These are phyloP conservation scores for Chlorencoelia australis DNA, from an alignment of 2,329 filamentous ascomycete genomes.

Conservation along the genomic window DNA sequence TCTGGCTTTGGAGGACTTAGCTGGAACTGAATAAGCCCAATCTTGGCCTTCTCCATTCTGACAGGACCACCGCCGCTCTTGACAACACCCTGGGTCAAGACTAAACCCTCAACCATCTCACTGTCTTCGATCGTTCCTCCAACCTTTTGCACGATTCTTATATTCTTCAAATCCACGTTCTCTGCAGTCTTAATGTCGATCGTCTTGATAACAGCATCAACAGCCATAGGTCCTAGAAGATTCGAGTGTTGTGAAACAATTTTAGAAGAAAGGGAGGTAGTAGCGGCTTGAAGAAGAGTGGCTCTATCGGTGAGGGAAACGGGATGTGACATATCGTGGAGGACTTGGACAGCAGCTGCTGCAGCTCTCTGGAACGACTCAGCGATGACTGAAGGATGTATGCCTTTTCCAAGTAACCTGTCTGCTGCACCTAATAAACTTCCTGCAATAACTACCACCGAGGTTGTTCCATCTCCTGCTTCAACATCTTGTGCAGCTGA, in stretches of 20 bases:
- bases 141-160: slow-evolving; percentile 93
- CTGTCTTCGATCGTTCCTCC: slow-evolving; percentile 98
- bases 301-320: slow-evolving; percentile 81
- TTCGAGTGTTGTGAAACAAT: slow-evolving; percentile 97
- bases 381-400: slow-evolving; percentile 95
- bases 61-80: slow-evolving; percentile 87
- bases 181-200: slow-evolving; percentile 94
- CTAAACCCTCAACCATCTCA: slow-evolving; percentile 90
- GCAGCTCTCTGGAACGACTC: slow-evolving; percentile 96
- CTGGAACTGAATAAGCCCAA: slow-evolving; percentile 97
- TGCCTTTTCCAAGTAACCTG: slow-evolving; percentile 79
- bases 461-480: slow-evolving; percentile 95
- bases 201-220: slow-evolving; percentile 89
- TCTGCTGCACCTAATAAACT: slow-evolving; percentile 91
- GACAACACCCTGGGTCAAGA: slow-evolving; percentile 83
- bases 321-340: slow-evolving; percentile 92
- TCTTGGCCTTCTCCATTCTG: slow-evolving; percentile 94
- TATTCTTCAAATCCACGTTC: slow-evolving; percentile 94
- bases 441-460: slow-evolving; percentile 94
- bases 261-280: slow-evolving; percentile 94
- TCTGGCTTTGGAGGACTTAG: slow-evolving; percentile 96
- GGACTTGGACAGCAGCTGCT: slow-evolving; percentile 74
- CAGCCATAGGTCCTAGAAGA: slow-evolving; percentile 91
- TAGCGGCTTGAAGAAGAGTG: slow-evolving; percentile 89
- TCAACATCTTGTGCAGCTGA: slow-evolving; percentile 97